phyloP scores from a whole-genome alignment of 768 basidiomycete species.

The Lactifluus piperatus region DNA sequence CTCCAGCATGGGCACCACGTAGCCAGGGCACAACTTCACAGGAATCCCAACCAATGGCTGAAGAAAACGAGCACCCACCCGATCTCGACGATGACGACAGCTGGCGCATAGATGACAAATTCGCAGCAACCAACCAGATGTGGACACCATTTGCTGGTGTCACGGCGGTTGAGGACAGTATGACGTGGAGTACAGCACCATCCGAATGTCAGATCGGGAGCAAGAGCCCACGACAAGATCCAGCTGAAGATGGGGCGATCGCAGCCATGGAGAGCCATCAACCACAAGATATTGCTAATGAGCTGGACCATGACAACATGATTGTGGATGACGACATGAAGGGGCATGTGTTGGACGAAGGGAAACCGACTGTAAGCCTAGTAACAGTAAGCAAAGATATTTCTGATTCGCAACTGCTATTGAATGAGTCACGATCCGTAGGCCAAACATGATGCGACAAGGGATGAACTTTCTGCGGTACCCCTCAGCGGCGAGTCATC shows the following conservation, averaged over 20 bases:
- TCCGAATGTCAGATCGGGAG: slow-evolving; percentile 43
- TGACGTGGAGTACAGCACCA: slow-evolving; percentile 67
- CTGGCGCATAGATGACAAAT: slow-evolving; percentile 65
- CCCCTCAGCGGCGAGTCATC: slow-evolving; percentile 30
- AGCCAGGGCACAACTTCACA: slow-evolving; percentile 48
- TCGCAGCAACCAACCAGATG: slow-evolving; percentile 40
- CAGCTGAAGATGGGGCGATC: slow-evolving; percentile 11
- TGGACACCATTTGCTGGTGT: slow-evolving; percentile 49
- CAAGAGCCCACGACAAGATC: slow-evolving; percentile 8
- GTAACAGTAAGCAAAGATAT: slow-evolving; percentile 33
- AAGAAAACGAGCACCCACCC: slow-evolving; percentile 25
- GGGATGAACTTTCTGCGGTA: slow-evolving; percentile 48
- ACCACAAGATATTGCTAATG: slow-evolving; percentile 13
- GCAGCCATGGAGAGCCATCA: neutral
- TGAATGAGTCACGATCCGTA: neutral
- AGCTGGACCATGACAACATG: slow-evolving; percentile 28
- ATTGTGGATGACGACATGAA: slow-evolving; percentile 32
- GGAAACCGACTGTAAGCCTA: slow-evolving; percentile 31
- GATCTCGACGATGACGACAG: slow-evolving; percentile 58
- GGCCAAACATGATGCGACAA: slow-evolving; percentile 22
- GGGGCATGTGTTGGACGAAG: slow-evolving; percentile 34
- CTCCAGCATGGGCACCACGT: slow-evolving; percentile 46
- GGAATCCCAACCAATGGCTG: slow-evolving; percentile 15
- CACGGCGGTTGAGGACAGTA: slow-evolving; percentile 49
- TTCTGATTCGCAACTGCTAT: neutral